Conservation (phyloP, 2,329 filamentous ascomycete species). For the Microdochium trichocladiopsis region DNA sequence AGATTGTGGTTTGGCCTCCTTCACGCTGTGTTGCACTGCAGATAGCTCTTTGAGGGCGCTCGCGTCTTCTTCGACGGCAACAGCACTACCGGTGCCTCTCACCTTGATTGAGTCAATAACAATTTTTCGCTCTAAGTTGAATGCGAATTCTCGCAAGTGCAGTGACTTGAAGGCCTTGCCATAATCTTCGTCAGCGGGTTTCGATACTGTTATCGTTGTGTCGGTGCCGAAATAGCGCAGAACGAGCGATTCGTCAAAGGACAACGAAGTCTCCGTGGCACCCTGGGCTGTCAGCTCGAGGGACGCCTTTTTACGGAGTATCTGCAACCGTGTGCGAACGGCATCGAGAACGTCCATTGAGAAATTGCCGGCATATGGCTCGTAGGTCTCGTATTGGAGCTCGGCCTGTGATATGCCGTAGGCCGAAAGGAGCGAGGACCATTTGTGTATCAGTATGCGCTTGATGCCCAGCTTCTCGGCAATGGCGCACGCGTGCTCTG, state of each 20-base stretch:
- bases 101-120: conserved; percentile 30
- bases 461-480: too few species aligned
- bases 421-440: conserved; percentile 21
- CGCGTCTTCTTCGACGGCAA: conserved; percentile 3
- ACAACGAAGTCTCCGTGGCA: conserved; percentile 4
- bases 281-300: conserved; percentile 10
- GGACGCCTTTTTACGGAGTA: conserved; percentile 27
- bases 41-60: conserved; percentile 9
- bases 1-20: background rate
- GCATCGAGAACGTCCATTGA: conserved; percentile 1
- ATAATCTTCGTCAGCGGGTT: conserved; percentile 26
- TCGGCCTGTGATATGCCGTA: conserved; percentile 9
- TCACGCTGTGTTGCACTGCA: background rate
- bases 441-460: conserved; percentile 32
- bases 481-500: too few species aligned
- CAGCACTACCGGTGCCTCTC: conserved; percentile 17
- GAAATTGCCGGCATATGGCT: conserved; percentile 7
- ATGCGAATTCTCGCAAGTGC: conserved; percentile 33
- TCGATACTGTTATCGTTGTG: conserved; percentile 38
- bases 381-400: conserved; percentile 6
- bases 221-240: conserved; percentile 44
- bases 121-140: conserved; percentile 26
- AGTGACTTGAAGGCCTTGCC: conserved; percentile 23
- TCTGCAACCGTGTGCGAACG: background rate
- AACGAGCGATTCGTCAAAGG: conserved; percentile 29